phyloP scores from a whole-genome alignment of 352 stramenopile species.

The Phytophthora ramorum region DNA sequence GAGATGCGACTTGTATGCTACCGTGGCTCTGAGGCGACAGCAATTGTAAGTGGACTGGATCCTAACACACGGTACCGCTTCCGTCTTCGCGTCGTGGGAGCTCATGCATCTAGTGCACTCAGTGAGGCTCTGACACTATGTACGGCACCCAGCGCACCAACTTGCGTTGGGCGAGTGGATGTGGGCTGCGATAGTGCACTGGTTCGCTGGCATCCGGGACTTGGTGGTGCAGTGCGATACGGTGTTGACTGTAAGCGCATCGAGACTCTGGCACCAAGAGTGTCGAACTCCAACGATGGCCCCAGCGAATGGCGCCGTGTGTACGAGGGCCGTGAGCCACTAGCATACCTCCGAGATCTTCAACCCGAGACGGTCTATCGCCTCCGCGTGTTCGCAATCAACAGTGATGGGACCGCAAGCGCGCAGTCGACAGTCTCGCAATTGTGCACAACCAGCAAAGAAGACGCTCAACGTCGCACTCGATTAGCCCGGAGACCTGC shows the following conservation, averaged over 20 bases:
- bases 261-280: constrained; percentile 51
- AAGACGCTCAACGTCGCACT: constrained; percentile 59
- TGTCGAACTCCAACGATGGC: constrained; percentile 22
- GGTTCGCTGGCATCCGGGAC: constrained; percentile 86
- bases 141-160: constrained; percentile 61
- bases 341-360: constrained; percentile 70
- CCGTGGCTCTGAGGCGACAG: constrained; percentile 56
- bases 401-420: constrained; percentile 62
- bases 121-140: constrained; percentile 80
- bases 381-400: constrained; percentile 84
- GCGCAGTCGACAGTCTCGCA: constrained; percentile 84
- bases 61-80: constrained; percentile 91
- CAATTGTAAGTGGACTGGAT: constrained; percentile 65
- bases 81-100: constrained; percentile 77
- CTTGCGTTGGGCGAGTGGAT: constrained; percentile 64
- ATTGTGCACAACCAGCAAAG: constrained; percentile 74
- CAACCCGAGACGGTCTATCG: constrained; percentile 86
- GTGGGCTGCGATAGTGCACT: constrained; percentile 56
- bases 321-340: constrained; percentile 82
- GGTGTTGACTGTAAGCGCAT: constrained; percentile 80
- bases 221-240: constrained; percentile 72
- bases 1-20: constrained; percentile 81
- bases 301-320: constrained; percentile 69
- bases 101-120: constrained; percentile 76
- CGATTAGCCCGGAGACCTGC: constrained; percentile 39